Conservation (phyloP, 164 flowering plant species). For the Santalum album region DNA sequence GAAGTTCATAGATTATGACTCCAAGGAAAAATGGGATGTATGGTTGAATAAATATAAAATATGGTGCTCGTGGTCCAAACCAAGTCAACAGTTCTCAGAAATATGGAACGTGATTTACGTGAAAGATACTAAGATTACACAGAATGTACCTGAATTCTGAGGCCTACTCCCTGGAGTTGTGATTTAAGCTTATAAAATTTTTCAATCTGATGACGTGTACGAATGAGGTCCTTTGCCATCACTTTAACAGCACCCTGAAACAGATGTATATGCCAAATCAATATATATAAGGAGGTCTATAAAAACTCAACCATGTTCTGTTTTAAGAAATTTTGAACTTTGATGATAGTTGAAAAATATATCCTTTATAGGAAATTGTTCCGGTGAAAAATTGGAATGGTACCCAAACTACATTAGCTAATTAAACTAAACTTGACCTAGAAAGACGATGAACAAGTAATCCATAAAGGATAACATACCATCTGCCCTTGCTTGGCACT, state of each 20-base stretch:
- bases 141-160: slow-evolving; percentile 78
- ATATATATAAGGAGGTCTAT: neutral
- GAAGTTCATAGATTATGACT: no score
- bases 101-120: no score
- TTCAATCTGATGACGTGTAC: slow-evolving; percentile 92
- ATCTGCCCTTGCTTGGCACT: slow-evolving; percentile 98
- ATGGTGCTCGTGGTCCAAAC: neutral
- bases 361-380: no score
- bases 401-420: neutral
- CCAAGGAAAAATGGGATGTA: neutral
- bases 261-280: slow-evolving; percentile 7
- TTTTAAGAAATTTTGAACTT: no score
- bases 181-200: slow-evolving; percentile 93
- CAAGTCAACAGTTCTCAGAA: neutral
- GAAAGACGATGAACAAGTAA: neutral
- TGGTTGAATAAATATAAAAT: no score
- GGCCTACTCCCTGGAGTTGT: slow-evolving; percentile 91
- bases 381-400: no score
- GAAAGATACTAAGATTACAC: no score
- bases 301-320: neutral
- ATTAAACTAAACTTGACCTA: neutral
- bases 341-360: no score
- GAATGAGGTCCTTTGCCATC: slow-evolving; percentile 97
- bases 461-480: slow-evolving; percentile 30
- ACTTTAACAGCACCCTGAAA: slow-evolving; percentile 92